Evolutionary conservation across 2,329 filamentous ascomycete species (phyloP).

Genomic region (Claviceps citrina): DNA sequence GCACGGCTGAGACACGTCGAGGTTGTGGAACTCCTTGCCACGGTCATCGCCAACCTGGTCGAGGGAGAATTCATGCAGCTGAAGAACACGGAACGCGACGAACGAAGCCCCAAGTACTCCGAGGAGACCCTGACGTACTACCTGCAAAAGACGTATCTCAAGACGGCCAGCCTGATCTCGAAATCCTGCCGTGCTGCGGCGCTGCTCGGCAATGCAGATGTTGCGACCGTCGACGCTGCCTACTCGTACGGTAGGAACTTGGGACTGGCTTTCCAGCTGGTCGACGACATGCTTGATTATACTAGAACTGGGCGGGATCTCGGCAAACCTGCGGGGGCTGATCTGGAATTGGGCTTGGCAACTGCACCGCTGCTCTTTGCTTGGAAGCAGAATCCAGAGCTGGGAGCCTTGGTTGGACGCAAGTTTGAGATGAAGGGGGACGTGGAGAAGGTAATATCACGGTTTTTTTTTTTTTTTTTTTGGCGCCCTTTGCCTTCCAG

Average conservation of each 20-base stretch:
- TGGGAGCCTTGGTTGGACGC: constrained; percentile 78
- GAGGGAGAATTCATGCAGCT: constrained; percentile 99
- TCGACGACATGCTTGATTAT: constrained; percentile 97
- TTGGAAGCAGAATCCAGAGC: constrained; percentile 74
- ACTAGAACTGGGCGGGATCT: constrained; percentile 72
- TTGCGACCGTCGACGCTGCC: constrained; percentile 72
- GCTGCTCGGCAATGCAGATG: constrained; percentile 62
- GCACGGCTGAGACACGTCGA: constrained; percentile 83
- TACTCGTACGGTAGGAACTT: constrained; percentile 89
- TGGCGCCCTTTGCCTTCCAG: no score
- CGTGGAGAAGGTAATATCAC: constrained; percentile 51
- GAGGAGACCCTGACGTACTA: constrained; percentile 88
- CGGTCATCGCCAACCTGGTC: constrained; percentile 92
- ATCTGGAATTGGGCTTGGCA: constrained; percentile 81
- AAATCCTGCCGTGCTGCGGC: constrained; percentile 89
- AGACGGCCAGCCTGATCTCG: constrained; percentile 87
- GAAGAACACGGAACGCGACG: constrained; percentile 85
- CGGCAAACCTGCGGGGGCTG: constrained; percentile 88
- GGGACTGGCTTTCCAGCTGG: constrained; percentile 88
- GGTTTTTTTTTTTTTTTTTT: background rate
- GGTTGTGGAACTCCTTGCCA: constrained; percentile 85
- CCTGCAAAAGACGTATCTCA: constrained; percentile 94
- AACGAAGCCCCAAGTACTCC: constrained; percentile 68
- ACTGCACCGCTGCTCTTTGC: constrained; percentile 91
- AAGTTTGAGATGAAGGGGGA: constrained; percentile 79